Percentiles rank a stretch among this genome's conserved stretches.
phyloP scores from a whole-genome alignment of 768 basidiomycete genomes.

The Suillus ampliporus region DNA sequence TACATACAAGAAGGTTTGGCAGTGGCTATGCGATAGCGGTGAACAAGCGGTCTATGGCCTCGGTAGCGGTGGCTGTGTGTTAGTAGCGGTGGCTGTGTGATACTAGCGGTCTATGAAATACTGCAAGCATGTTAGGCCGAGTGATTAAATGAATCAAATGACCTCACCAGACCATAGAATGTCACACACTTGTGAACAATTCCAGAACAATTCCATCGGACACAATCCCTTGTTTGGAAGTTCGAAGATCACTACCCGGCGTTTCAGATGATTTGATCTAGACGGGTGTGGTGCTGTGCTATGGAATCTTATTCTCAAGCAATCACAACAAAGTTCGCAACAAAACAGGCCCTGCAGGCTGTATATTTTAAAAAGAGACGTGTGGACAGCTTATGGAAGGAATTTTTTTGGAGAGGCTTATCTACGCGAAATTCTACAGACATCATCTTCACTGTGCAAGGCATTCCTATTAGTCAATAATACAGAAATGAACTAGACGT shows the following conservation, averaged over 20 bases:
- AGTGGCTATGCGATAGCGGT: neutral
- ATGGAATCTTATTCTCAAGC: neutral
- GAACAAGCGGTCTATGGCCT: neutral
- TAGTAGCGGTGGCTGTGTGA: too few relatives aligned
- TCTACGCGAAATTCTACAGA: neutral
- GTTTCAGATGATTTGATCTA: neutral
- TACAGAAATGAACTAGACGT: neutral
- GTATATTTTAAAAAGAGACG: neutral
- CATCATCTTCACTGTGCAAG: neutral
- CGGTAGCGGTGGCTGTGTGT: neutral
- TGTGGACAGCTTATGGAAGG: neutral
- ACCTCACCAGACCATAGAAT: too few relatives aligned
- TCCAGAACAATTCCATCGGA: neutral
- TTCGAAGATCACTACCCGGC: neutral
- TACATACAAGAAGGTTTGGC: neutral
- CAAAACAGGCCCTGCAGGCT: neutral
- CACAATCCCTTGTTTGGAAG: neutral
- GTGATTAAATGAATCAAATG: too few relatives aligned
- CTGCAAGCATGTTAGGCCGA: too few relatives aligned
- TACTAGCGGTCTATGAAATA: neutral
- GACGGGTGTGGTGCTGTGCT: neutral
- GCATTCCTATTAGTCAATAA: neutral
- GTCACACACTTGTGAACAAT: too few relatives aligned
- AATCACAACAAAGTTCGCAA: neutral
- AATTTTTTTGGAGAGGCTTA: too few relatives aligned